Percentiles rank a stretch among this genome's conserved stretches.
Conservation (phyloP, 192 early-diverging fungal genomes). For the Physocladia obscura region DNA sequence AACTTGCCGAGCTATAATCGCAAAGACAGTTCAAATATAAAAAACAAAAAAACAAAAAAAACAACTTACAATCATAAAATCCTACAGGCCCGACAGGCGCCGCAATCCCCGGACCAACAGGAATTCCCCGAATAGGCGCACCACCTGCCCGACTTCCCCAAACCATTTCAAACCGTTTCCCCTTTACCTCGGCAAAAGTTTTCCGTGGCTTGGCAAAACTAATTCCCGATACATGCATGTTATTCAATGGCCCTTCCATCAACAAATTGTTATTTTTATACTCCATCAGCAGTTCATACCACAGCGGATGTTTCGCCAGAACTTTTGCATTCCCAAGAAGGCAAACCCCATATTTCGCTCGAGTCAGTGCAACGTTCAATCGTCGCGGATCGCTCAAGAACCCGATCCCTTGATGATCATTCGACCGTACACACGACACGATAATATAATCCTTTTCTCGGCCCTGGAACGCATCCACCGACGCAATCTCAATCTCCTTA, state of each 20-base stretch:
- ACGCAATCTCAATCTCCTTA: slow-evolving; percentile 98
- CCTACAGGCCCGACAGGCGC: slow-evolving; percentile 8
- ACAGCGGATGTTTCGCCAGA: slow-evolving; percentile 87
- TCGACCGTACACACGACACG: slow-evolving; percentile 93
- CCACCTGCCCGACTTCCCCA: slow-evolving; percentile 36
- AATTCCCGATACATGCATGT: slow-evolving; percentile 85
- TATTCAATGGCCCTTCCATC: slow-evolving; percentile 89
- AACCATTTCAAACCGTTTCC: slow-evolving; percentile 36
- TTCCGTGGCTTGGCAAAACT: slow-evolving; percentile 64
- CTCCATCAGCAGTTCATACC: slow-evolving; percentile 93
- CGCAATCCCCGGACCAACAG: slow-evolving; percentile 13
- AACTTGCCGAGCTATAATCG: slow-evolving; percentile 1
- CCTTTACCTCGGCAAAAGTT: slow-evolving; percentile 18
- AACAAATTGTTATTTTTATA: slow-evolving; percentile 88
- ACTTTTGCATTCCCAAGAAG: slow-evolving; percentile 95
- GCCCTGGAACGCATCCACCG: slow-evolving; percentile 98
- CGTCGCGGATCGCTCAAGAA: slow-evolving; percentile 82
- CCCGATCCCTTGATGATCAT: slow-evolving; percentile 96
- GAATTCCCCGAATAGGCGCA: slow-evolving; percentile 20
- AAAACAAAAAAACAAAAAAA: neutral
- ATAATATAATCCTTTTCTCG: slow-evolving; percentile 99
- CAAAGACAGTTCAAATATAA: neutral
- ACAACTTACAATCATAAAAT: slow-evolving; percentile 14
- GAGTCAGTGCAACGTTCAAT: slow-evolving; percentile 90
- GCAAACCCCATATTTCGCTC: slow-evolving; percentile 94